Conservation (phyloP, 2,329 filamentous ascomycete genomes). For the Monosporascus sp. region DNA sequence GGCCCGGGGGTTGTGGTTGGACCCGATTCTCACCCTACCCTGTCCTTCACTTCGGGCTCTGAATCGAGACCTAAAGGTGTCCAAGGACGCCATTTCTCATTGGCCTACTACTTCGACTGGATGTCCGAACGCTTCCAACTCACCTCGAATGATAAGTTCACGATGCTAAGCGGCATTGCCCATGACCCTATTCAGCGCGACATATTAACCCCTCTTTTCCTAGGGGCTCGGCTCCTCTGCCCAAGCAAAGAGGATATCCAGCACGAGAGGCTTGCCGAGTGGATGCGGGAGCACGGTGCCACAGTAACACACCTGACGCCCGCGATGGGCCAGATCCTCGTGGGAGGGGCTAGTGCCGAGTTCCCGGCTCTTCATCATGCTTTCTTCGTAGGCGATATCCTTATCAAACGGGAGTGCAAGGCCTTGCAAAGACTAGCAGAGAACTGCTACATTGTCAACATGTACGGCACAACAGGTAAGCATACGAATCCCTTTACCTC, state of each 20-base stretch:
- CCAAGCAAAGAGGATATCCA: slow-evolving; percentile 77
- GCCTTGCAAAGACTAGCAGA: slow-evolving; percentile 69
- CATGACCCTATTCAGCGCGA: slow-evolving; percentile 63
- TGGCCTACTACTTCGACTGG: slow-evolving; percentile 84
- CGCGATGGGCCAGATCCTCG: slow-evolving; percentile 87
- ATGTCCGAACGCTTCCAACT: slow-evolving; percentile 78
- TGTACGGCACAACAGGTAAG: slow-evolving; percentile 67
- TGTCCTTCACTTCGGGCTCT: slow-evolving; percentile 66
- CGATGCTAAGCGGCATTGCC: slow-evolving; percentile 76
- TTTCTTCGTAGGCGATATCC: slow-evolving; percentile 88
- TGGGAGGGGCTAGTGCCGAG: slow-evolving; percentile 70
- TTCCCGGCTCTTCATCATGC: slow-evolving; percentile 73
- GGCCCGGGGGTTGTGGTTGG: slow-evolving; percentile 63
- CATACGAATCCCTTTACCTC: too few relatives aligned
- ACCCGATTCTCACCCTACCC: slow-evolving; percentile 74
- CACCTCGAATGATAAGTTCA: slow-evolving; percentile 66
- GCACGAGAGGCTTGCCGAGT: slow-evolving; percentile 78
- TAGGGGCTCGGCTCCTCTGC: slow-evolving; percentile 71
- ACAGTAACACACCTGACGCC: slow-evolving; percentile 85
- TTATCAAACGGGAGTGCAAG: slow-evolving; percentile 79
- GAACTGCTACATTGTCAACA: slow-evolving; percentile 73
- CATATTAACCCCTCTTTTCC: slow-evolving; percentile 82
- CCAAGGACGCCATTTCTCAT: slow-evolving; percentile 72
- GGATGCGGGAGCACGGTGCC: slow-evolving; percentile 70
- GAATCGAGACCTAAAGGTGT: slow-evolving; percentile 69